Percentiles rank a stretch among this genome's conserved stretches.
Conservation (phyloP, 1,284 basidiomycete genomes). For the Gomphus sp. region DNA sequence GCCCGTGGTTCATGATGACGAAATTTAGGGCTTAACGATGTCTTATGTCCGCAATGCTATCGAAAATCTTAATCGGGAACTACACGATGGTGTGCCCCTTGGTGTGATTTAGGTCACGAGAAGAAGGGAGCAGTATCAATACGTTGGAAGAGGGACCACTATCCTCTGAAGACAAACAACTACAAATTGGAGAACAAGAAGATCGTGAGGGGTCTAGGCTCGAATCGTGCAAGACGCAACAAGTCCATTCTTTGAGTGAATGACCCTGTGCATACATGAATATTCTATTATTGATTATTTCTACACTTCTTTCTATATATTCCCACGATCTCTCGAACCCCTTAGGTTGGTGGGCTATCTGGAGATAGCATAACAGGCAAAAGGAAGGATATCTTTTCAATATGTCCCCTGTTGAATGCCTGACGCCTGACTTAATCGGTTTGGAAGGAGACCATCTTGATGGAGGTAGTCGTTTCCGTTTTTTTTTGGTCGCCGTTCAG, state of each 20-base stretch:
- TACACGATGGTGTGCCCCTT: not conserved
- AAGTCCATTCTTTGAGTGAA: not conserved
- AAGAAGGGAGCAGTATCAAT: not conserved
- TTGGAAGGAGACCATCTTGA: too few species aligned
- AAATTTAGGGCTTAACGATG: not conserved
- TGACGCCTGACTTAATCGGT: too few species aligned
- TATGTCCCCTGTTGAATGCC: too few species aligned
- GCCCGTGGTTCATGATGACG: not conserved
- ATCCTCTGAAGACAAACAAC: not conserved
- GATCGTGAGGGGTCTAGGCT: not conserved
- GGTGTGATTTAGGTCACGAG: not conserved
- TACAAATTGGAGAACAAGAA: not conserved
- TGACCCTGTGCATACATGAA: too few species aligned
- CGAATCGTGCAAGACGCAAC: not conserved
- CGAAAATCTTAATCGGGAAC: not conserved
- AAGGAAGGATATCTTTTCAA: too few species aligned
- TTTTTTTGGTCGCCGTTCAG: too few species aligned
- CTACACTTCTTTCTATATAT: too few species aligned
- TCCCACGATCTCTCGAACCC: too few species aligned
- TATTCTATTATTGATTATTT: too few species aligned
- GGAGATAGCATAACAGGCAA: too few species aligned
- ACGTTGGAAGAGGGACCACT: not conserved
- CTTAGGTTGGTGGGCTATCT: too few species aligned
- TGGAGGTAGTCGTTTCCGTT: too few species aligned
- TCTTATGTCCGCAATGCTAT: not conserved